These are phyloP conservation scores for Quercus glauca DNA, from an alignment of 306 rosid genomes.

Conservation along the genomic window DNA sequence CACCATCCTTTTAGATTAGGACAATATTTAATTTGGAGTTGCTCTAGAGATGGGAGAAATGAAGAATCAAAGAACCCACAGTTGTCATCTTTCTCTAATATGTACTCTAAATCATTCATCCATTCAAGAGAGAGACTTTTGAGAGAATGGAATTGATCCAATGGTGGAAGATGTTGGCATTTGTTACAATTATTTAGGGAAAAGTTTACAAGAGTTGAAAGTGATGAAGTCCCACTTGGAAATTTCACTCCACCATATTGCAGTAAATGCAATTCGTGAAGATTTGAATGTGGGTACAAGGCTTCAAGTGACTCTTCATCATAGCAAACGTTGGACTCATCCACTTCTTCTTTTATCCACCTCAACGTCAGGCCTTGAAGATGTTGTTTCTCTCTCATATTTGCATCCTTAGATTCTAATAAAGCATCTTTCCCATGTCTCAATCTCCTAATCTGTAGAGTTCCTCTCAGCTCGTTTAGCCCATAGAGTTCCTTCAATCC, in stretches of 20 bases:
- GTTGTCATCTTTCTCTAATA: too few relatives aligned
- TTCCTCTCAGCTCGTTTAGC: too few relatives aligned
- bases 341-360: not conserved
- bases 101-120: not conserved
- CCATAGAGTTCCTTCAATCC: too few relatives aligned
- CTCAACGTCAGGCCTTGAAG: not conserved
- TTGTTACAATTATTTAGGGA: rapidly evolving
- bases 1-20: conserved; percentile 25
- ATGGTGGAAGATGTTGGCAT: too few relatives aligned
- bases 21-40: not conserved
- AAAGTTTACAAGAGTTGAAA: not conserved
- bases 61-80: too few relatives aligned
- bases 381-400: not conserved
- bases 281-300: too few relatives aligned
- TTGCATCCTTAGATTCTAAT: too few relatives aligned
- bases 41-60: conserved; percentile 20
- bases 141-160: not conserved
- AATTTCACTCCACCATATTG: not conserved
- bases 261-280: too few relatives aligned
- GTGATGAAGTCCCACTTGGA: conserved; percentile 13
- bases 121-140: rapidly evolving
- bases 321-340: not conserved
- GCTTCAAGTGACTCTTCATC: not conserved
- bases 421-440: too few relatives aligned
- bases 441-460: too few relatives aligned